Evolutionary conservation across 2,329 filamentous ascomycete species (phyloP), one percentile per base, ranked within the genome.

Genomic region (Lecanicillium sp.): DNA sequence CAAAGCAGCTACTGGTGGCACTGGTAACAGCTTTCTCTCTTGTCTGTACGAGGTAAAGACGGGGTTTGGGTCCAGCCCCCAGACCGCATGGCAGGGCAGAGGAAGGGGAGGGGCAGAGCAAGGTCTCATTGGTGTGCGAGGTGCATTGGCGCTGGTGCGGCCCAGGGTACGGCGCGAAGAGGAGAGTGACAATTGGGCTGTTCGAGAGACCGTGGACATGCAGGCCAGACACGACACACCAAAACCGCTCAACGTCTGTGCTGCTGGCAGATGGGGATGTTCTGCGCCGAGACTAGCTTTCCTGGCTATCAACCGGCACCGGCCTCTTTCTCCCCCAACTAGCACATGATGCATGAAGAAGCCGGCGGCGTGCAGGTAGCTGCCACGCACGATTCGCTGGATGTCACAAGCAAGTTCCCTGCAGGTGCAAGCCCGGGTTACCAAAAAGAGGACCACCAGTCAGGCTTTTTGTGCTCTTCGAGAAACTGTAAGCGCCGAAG

Each of bases 101-200:
- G 35, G n/a, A n/a, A 7, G 11, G 32, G 24, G 39, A 19, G 32
- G 37, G 35, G 5, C 27, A 14, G 9, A 26, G 35, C 27, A 27
- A 15, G 26, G 36, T 24, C 48, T 44, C 30, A 50, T 50, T 50
- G 48, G 48, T 41, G 35, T 17, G 45, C 45, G 40, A 26, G 30
- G 26, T 32, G 24, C 29, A 39, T 36, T 50, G 42, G 48, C 48
- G 48, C 41, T 38, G 37, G 33, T 32, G 35, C 20, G 27, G 35
- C 23, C 40, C 41, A 45, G 48, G 48, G 48, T 44, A 44, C 42
- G 48, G 48, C 48, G 48, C 48, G 48, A 50, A 45, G 35, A 45
- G 41, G 24, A 37, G n/a, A 8, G 15, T 27, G 23, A 23, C 33
- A 29, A 48, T 48, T 48, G 46, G 46, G 32, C 24, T 17, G 17